Conservation (phyloP, 2,329 filamentous ascomycete species). For the Penicillium polonicum region DNA sequence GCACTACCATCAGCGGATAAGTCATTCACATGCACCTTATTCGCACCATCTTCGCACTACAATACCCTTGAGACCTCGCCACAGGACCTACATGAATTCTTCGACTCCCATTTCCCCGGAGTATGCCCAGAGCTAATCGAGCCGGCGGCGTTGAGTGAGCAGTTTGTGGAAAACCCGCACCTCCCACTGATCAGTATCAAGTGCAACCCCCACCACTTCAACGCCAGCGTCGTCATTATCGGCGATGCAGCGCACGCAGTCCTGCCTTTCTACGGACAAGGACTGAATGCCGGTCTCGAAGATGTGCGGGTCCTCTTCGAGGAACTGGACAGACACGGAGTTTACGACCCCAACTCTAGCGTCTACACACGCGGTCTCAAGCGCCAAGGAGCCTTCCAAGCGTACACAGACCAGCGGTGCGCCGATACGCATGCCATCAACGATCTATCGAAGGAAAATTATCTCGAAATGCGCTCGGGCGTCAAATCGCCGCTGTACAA, state of each 20-base stretch:
- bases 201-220: constrained; percentile 82
- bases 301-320: constrained; percentile 87
- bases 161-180: constrained; percentile 81
- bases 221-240: constrained; percentile 74
- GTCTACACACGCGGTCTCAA: constrained; percentile 48
- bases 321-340: constrained; percentile 68
- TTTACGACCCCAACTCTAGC: constrained; percentile 32
- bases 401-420: constrained; percentile 72
- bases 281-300: constrained; percentile 95
- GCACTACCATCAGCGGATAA: constrained; percentile 87
- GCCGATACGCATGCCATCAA: constrained; percentile 87
- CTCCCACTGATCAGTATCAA: constrained; percentile 92
- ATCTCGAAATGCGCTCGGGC: constrained; percentile 86
- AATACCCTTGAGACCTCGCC: constrained; percentile 64
- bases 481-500: constrained; percentile 77
- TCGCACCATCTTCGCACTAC: constrained; percentile 73
- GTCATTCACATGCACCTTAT: constrained; percentile 92
- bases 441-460: constrained; percentile 86
- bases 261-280: constrained; percentile 97
- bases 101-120: constrained; percentile 81
- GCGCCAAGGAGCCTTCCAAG: constrained; percentile 56
- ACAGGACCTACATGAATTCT: constrained; percentile 75
- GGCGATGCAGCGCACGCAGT: constrained; percentile 97
- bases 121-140: constrained; percentile 63
- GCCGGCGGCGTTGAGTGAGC: constrained; percentile 64